Evolutionary conservation across 2,329 filamentous ascomycete species (phyloP), one percentile per base, ranked within the genome.

Genomic region (Xylaria sp.): DNA sequence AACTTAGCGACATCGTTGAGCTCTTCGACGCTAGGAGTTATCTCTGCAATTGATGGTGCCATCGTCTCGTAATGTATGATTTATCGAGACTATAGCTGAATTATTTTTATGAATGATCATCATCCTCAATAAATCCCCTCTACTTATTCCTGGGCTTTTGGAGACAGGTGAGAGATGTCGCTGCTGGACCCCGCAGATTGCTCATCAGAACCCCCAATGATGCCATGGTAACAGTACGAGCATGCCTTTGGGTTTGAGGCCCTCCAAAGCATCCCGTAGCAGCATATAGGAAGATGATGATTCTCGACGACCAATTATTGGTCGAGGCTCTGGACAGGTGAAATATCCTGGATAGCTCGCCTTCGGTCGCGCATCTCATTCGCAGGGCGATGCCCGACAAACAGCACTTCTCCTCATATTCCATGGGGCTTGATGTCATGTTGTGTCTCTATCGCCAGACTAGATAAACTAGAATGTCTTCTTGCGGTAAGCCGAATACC

Each of bases 41-140:
- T 69, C 61, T 75, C 74, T 62, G 71, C 72, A 23, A 75, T 66
- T 64, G 74, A 77, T 20, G 75, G 74, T 15, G 74, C 74, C 75
- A 77, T 77, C 57, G n/a, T 74, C 59, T 12, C 20, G 36, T 33
- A 20, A 6, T 57, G 23, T 6, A 56, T 28, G 43, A 25, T 31
- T 51, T 57, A 39, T 12, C 33, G 10, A 39, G 20, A 8, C 2
- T 23, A 31, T 2, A n/a, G 1, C 5, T 23, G 25, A 36, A 0
- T 43, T 39, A 0, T 36, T 39, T 18, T 2, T 28, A 10, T 31
- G 2, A 13, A 33, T 6, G 2, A 49, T 12, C 8, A 8, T 15
- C 3, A 3, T 20, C n/a, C 7, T 51, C 41, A 59, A 55, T 69
- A 66, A 39, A 52, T 46, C 48, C 2, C 13, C 6, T 57, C 23